These are phyloP conservation scores for Barbarea vulgaris DNA, from an alignment of 345 rosid species.

Conservation along the genomic window DNA sequence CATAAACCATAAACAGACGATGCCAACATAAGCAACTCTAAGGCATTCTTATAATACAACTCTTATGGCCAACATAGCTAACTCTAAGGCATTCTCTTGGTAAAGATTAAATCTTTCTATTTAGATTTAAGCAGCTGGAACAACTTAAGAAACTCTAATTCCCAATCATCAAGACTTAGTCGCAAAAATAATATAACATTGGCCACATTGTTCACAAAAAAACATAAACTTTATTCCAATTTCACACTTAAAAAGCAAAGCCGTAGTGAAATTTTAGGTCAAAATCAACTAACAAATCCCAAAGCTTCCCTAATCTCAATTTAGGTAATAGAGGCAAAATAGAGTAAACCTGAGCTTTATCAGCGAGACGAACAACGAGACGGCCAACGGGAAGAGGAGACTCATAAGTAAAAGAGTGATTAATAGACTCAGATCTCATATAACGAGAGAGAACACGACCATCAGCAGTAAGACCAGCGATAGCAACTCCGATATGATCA, in stretches of 20 bases:
- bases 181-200: neutral
- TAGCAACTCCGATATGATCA: conserved; percentile 95
- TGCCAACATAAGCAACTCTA: neutral
- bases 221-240: neutral
- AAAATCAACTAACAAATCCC: neutral
- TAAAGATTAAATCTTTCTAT: neutral
- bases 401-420: conserved; percentile 85
- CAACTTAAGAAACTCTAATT: neutral
- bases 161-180: neutral
- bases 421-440: conserved; percentile 93
- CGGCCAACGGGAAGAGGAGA: conserved; percentile 93
- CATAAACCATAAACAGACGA: neutral
- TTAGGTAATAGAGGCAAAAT: no score
- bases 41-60: conserved; percentile 9
- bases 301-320: neutral
- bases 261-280: neutral
- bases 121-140: neutral
- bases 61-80: neutral
- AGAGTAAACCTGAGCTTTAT: conserved; percentile 99
- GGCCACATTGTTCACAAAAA: neutral
- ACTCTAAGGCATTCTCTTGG: neutral
- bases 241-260: neutral
- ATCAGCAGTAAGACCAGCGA: conserved; percentile 95
- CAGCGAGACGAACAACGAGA: conserved; percentile 92
- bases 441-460: conserved; percentile 95